Evolutionary conservation across 208 protist species (phyloP).

Genomic region (Trypanosoma congolense): DNA sequence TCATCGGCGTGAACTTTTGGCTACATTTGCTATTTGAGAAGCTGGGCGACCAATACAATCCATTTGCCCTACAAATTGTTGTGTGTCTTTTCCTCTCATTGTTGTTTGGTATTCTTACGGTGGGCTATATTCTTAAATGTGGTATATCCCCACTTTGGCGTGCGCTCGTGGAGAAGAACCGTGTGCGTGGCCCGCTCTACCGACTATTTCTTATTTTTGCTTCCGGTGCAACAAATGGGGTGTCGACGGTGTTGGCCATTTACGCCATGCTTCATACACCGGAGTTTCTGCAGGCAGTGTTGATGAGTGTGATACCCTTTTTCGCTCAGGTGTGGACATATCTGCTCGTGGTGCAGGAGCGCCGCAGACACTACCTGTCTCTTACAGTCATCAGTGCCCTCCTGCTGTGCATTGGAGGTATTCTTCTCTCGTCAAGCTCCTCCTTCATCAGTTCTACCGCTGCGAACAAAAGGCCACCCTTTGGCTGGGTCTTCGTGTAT

Average conservation of each 20-base stretch:
- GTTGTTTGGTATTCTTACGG: constrained; percentile 32
- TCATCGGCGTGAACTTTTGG: constrained; percentile 81
- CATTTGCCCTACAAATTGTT: constrained; percentile 74
- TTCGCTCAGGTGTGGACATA: constrained; percentile 73
- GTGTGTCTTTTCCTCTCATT: constrained; percentile 43
- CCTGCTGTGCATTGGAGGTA: constrained; percentile 57
- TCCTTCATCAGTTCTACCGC: constrained; percentile 35
- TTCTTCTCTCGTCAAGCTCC: constrained; percentile 49
- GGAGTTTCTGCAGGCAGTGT: constrained; percentile 71
- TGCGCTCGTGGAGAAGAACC: constrained; percentile 49
- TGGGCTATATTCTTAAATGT: constrained; percentile 35
- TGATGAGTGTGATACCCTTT: constrained; percentile 72
- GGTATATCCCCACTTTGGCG: constrained; percentile 40
- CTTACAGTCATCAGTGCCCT: constrained; percentile 61
- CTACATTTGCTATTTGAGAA: constrained; percentile 41
- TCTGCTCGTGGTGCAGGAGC: constrained; percentile 64
- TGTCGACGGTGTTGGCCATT: constrained; percentile 46
- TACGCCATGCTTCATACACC: constrained; percentile 73
- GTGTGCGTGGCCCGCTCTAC: constrained; percentile 40
- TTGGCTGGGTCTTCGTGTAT: constrained; percentile 69
- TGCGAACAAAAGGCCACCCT: constrained; percentile 24
- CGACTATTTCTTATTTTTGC: constrained; percentile 68
- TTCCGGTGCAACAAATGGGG: constrained; percentile 58
- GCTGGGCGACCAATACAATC: constrained; percentile 35
- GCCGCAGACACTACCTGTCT: constrained; percentile 67